Evolutionary conservation across 2,329 filamentous ascomycete genomes (phyloP).

Genomic region (Calycina herbarum): DNA sequence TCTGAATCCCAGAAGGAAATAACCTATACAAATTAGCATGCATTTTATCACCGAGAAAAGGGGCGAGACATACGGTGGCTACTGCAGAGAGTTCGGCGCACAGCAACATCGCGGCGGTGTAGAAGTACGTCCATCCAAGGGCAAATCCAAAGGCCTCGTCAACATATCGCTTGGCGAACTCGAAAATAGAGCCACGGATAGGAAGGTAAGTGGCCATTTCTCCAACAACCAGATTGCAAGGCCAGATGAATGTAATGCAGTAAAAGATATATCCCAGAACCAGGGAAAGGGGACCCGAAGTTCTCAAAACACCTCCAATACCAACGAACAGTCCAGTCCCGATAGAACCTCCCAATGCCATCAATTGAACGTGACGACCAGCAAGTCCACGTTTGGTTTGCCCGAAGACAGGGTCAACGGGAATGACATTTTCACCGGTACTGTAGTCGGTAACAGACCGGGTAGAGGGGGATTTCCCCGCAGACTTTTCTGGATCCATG

Average conservation of each 20-base stretch:
- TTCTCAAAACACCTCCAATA: slow-evolving; percentile 50
- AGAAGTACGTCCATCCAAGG: slow-evolving; percentile 61
- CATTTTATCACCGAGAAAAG: slow-evolving; percentile 21
- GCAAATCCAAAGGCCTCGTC: slow-evolving; percentile 56
- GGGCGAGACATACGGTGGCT: slow-evolving; percentile 33
- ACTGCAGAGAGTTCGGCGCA: neutral
- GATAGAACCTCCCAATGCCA: slow-evolving; percentile 49
- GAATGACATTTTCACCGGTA: neutral
- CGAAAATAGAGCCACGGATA: slow-evolving; percentile 53
- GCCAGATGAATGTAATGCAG: slow-evolving; percentile 10
- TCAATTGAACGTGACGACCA: slow-evolving; percentile 50
- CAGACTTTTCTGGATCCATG: slow-evolving; percentile 3
- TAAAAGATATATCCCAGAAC: slow-evolving; percentile 41
- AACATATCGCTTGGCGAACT: slow-evolving; percentile 54
- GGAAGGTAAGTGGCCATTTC: slow-evolving; percentile 59
- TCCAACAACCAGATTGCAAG: slow-evolving; percentile 38
- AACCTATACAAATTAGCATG: slow-evolving; percentile 43
- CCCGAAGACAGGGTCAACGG: neutral
- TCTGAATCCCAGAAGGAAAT: slow-evolving; percentile 47
- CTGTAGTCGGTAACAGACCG: neutral
- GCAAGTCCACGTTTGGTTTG: slow-evolving; percentile 39
- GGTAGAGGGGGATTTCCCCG: neutral
- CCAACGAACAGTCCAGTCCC: slow-evolving; percentile 46
- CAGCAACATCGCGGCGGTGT: slow-evolving; percentile 49
- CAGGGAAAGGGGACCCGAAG: slow-evolving; percentile 50